These are phyloP conservation scores for Lithocarpus polystachyus DNA, from an alignment of 306 rosid species.

Conservation along the genomic window DNA sequence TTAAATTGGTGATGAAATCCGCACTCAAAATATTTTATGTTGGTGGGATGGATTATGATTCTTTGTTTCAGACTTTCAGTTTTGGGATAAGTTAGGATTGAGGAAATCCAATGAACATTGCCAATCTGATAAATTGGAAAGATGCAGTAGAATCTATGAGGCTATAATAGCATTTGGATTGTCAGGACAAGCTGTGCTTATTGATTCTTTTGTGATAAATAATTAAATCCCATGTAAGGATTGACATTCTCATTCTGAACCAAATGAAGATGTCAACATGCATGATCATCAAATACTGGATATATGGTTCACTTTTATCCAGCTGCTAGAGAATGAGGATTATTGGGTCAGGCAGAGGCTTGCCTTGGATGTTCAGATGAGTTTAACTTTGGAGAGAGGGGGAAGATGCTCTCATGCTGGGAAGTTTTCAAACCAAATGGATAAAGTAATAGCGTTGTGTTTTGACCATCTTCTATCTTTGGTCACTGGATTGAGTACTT, in stretches of 20 bases:
- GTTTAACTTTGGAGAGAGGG: constrained; percentile 45
- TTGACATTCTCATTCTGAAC: constrained; percentile 32
- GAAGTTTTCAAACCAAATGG: constrained; percentile 75
- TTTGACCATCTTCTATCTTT: constrained; percentile 72
- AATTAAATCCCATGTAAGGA: constrained; percentile 34
- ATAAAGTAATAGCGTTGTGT: constrained; percentile 70
- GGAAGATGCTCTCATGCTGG: constrained; percentile 32
- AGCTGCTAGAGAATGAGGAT: constrained; percentile 91
- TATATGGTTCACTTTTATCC: constrained; percentile 77
- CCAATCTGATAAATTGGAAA: constrained; percentile 32
- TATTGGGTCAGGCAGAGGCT: constrained; percentile 61
- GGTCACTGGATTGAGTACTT: constrained; percentile 86
- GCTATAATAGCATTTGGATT: constrained; percentile 66
- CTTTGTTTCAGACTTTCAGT: constrained; percentile 49
- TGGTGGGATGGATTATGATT: constrained; percentile 67
- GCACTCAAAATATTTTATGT: constrained; percentile 45
- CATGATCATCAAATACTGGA: constrained; percentile 67
- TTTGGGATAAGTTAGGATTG: constrained; percentile 66
- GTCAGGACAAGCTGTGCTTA: constrained; percentile 67
- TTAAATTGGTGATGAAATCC: constrained; percentile 26
- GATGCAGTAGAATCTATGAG: constrained; percentile 61
- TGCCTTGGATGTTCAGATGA: constrained; percentile 64
- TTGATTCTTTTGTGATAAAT: constrained; percentile 41
- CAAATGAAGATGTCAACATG: constrained; percentile 46
- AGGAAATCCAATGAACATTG: constrained; percentile 19